Evolutionary conservation across 768 basidiomycete species (phyloP), one percentile per base, ranked within the genome.

Genomic region (Termitomyces sp.): DNA sequence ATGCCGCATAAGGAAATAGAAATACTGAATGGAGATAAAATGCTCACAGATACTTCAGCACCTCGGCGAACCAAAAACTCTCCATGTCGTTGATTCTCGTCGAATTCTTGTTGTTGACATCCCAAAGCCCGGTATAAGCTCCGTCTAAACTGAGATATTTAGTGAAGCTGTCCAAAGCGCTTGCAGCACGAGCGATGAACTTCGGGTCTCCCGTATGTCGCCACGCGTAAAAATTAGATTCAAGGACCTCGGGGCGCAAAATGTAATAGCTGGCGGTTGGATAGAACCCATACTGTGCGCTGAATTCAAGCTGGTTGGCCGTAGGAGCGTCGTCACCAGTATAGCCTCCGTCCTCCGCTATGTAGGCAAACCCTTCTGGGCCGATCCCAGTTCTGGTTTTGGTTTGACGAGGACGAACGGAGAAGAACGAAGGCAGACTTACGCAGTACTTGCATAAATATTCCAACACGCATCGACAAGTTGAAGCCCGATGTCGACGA

Each of bases 141-240:
- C 49, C 57, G 26, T 56, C 57, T n/a, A 44, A 35, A 13, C 46
- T 53, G 32, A 90, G 71, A 68, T 77, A 86, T 51, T 74, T 74
- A 61, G 83, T 76, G 74, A 91, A 86, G 66, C 80, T 83, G 46
- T 72, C 49, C n/a, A 88, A 71, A 12, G 86, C 88, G 36, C 71
- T 75, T 3, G 75, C 79, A 9, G 89, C 88, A 36, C 85, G 81
- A 54, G 88, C 74, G 47, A 85, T 74, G 68, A 89, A 92, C 65
- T 86, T 88, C 7, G 70, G 68, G 63, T 91, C 74, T 2, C 90
- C 90, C 1, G 88, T 89, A 7, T 78, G 80, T 20, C 90, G 81
- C 81, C 81, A 91, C 0, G 88, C 89, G 60, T 91, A 88, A 75
- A 91, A 90, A 74, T 89, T 90, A 55, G 85, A 87, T 69, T 91